These are phyloP conservation scores for Cyclocybe aegerita DNA, from an alignment of 768 basidiomycete species.

Conservation along the genomic window DNA sequence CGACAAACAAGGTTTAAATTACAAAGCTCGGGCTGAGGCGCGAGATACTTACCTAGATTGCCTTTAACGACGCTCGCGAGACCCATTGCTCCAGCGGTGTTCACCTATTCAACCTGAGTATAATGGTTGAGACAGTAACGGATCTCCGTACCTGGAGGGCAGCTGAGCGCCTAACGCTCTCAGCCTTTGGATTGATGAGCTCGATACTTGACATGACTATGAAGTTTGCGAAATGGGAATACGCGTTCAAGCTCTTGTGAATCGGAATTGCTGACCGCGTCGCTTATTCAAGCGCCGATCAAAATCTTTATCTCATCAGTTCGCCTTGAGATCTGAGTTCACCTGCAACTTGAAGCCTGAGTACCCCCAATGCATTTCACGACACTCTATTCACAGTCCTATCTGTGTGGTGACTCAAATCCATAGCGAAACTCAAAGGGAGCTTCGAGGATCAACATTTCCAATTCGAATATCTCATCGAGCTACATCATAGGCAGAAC, in stretches of 20 bases:
- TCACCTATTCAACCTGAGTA: constrained; percentile 55
- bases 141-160: constrained; percentile 76
- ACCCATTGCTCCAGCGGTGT: constrained; percentile 93
- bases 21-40: constrained; percentile 7
- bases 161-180: constrained; percentile 86
- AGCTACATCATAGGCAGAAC: too few species aligned
- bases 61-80: constrained; percentile 96
- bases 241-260: constrained; percentile 24
- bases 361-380: too few species aligned
- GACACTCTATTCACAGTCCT: too few species aligned
- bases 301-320: constrained; percentile 13
- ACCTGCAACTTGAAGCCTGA: too few species aligned
- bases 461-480: too few species aligned
- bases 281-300: too few species aligned
- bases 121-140: background rate
- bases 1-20: background rate
- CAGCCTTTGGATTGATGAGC: constrained; percentile 95
- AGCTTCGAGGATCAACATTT: too few species aligned
- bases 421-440: too few species aligned
- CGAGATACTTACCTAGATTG: constrained; percentile 74
- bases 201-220: constrained; percentile 74
- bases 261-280: too few species aligned
- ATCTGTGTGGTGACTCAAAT: too few species aligned
- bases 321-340: too few species aligned
- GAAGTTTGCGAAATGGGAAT: constrained; percentile 20